These are phyloP conservation scores for Begonia peltatifolia DNA, from an alignment of 306 rosid species.

Conservation along the genomic window DNA sequence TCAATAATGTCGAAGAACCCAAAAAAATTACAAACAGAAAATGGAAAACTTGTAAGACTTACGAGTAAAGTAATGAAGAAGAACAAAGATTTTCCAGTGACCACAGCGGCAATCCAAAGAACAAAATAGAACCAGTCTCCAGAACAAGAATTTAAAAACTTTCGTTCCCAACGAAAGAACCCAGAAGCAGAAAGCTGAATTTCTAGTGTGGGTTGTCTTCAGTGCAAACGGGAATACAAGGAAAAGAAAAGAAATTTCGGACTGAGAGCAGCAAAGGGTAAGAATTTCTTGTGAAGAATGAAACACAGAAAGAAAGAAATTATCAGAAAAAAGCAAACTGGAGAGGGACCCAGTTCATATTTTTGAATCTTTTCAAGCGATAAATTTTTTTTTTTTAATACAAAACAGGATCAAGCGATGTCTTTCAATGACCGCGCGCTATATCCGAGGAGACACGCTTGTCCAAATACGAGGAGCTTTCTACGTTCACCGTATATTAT, in stretches of 20 bases:
- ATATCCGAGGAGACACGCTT: not conserved
- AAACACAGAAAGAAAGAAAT: not conserved
- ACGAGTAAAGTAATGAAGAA: constrained; percentile 46
- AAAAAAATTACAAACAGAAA: not conserved
- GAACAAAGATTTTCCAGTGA: constrained; percentile 29
- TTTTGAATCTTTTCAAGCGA: not conserved
- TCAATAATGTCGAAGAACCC: not conserved
- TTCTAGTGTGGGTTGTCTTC: too few relatives aligned
- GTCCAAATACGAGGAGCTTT: not conserved
- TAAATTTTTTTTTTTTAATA: too few relatives aligned
- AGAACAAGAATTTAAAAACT: not conserved
- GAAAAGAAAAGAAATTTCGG: not conserved
- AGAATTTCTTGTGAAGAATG: not conserved
- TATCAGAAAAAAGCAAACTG: not conserved
- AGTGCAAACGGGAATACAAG: not conserved
- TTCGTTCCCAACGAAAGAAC: not conserved
- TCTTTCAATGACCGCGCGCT: too few relatives aligned
- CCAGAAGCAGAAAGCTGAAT: not conserved
- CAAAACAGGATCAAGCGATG: not conserved
- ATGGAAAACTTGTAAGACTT: constrained; percentile 29
- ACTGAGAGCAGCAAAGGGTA: not conserved
- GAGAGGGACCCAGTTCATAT: not conserved
- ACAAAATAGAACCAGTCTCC: not conserved
- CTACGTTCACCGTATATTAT: not conserved
- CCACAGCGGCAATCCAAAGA: constrained; percentile 21